Evolutionary conservation across 1,284 basidiomycete genomes (phyloP), one percentile per base, ranked within the genome.

Genomic region (Psilocybe mexicana): DNA sequence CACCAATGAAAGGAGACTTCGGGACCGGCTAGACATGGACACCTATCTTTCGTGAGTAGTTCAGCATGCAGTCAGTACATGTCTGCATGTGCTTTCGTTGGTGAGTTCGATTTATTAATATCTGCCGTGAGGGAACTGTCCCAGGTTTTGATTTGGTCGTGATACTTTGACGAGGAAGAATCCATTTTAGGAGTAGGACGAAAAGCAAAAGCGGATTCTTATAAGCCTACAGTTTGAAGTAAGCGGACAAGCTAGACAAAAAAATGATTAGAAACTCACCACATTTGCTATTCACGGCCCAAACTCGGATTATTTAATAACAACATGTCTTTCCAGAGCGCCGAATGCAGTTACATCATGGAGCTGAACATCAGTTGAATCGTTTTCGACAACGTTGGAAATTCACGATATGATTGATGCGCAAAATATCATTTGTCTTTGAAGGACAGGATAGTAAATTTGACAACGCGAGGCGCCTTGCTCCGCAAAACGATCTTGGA

Each of bases 1-100:
- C 38, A 28, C 50, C 55, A 63, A 61, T 57, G 50, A 46, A 56
- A 6, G 30, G 23, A 24, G 36, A 18, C 24, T 14, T 50, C 57
- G 59, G 62, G 36, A 48, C 57, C 59, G 59, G 59, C 36, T 51
- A 56, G 53, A n/a, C 8, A 47, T 50, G 36, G 51, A 51, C 52
- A 53, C 58, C 62, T 61, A 61, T 61, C 62, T 18, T 47, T 40
- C 59, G 62, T 61, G 60, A 46, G 49, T 52, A 58, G 2, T n/a
- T 30, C 33, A 43, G 57, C 57, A 55, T 55, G 59, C 55, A 46
- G 44, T 25, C 18, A 8, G 36, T 30, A 18, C 10, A 26, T 12
- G 38, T 51, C 54, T 62, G 42, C 62, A 63, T 63, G 56, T 58
- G 58, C 43, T 63, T 52, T n/a, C 45, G 26, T 26, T 53, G 50